These are phyloP conservation scores for Ascochyta koolunga DNA, from an alignment of 2,329 filamentous ascomycete genomes.

Conservation along the genomic window DNA sequence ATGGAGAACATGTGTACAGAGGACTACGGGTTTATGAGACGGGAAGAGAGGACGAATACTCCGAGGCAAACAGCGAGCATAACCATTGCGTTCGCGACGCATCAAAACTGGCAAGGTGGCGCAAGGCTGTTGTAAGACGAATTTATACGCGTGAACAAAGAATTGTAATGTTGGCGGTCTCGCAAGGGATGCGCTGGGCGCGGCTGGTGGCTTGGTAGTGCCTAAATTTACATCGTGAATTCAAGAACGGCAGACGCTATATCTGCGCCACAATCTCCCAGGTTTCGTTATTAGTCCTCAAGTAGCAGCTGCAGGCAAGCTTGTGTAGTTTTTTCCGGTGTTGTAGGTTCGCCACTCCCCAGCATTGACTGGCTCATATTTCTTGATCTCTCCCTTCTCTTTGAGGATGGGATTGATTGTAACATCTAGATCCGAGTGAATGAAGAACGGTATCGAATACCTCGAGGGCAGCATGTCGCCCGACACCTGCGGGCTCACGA, in stretches of 20 bases:
- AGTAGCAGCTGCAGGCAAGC: slow-evolving; percentile 2
- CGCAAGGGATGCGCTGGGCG: slow-evolving; percentile 13
- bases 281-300: neutral
- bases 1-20: too few relatives aligned
- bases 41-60: neutral
- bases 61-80: neutral
- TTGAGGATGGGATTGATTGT: slow-evolving; percentile 45
- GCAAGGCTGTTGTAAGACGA: slow-evolving; percentile 12
- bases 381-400: slow-evolving; percentile 40
- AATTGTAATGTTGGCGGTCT: neutral
- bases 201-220: slow-evolving; percentile 5
- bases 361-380: slow-evolving; percentile 46
- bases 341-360: slow-evolving; percentile 45
- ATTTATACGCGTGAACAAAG: slow-evolving; percentile 24
- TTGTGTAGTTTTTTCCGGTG: slow-evolving; percentile 36
- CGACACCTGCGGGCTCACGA: slow-evolving; percentile 39
- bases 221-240: neutral
- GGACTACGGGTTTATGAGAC: neutral
- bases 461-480: slow-evolving; percentile 38
- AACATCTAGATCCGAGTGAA: slow-evolving; percentile 44
- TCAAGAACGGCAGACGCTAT: neutral
- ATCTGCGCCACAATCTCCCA: neutral
- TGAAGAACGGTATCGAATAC: slow-evolving; percentile 50
- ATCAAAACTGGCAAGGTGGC: neutral
- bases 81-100: neutral